Percentiles rank a stretch among this genome's conserved stretches.
Evolutionary conservation across 768 basidiomycete genomes (phyloP).

Genomic region (Xerocomus spinulosus): DNA sequence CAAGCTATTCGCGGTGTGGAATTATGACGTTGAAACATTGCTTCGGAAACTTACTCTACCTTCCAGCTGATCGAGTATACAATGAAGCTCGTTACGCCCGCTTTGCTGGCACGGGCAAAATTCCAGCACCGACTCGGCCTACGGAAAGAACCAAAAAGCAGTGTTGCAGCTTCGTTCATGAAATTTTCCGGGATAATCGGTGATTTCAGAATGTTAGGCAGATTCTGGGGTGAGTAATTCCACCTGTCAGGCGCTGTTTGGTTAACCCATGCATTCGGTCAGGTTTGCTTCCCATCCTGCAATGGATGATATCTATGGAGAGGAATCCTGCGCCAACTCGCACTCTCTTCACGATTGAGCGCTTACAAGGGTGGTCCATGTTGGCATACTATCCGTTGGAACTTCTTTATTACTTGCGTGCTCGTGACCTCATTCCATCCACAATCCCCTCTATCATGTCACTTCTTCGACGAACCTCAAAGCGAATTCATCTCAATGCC

Average conservation of each 20-base stretch:
- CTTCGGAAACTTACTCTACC: constrained; percentile 2
- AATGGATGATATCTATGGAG: constrained; percentile 76
- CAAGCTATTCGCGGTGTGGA: constrained; percentile 66
- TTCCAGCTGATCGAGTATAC: constrained; percentile 67
- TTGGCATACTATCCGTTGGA: constrained; percentile 76
- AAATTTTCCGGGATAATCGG: constrained; percentile 55
- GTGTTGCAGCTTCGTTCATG: constrained; percentile 45
- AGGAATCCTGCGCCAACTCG: constrained; percentile 68
- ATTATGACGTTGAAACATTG: not conserved
- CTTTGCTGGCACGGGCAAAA: constrained; percentile 62
- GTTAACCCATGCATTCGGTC: not conserved
- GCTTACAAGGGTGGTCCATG: constrained; percentile 72
- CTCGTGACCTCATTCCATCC: constrained; percentile 57
- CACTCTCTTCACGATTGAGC: constrained; percentile 68
- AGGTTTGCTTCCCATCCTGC: constrained; percentile 76
- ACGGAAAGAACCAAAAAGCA: constrained; percentile 48
- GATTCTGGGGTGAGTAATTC: constrained; percentile 67
- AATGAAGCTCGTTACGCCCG: constrained; percentile 63
- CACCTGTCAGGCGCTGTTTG: not conserved
- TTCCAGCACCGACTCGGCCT: constrained; percentile 64
- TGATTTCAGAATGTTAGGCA: constrained; percentile 69
- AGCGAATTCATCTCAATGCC: constrained; percentile 42
- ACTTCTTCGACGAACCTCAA: constrained; percentile 38
- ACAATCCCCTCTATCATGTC: constrained; percentile 45
- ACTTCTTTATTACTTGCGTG: constrained; percentile 63